These are phyloP conservation scores for Aquilaria sinensis DNA, from an alignment of 345 rosid genomes.

Conservation along the genomic window DNA sequence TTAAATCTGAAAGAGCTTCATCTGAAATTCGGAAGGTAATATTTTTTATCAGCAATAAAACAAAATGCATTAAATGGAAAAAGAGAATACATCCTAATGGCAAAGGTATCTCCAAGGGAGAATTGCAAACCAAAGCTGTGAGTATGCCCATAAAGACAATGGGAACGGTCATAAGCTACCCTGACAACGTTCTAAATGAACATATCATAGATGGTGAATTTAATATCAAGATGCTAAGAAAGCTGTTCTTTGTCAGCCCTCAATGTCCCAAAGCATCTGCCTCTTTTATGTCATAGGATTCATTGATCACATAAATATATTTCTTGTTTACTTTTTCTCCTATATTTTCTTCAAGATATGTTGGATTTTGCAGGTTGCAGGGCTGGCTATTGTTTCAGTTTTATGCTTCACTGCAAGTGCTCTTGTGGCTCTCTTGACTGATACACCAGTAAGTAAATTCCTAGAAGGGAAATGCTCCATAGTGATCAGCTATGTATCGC, in stretches of 20 bases:
- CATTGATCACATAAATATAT: too few relatives aligned
- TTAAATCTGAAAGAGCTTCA: constrained; percentile 55
- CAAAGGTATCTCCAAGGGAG: too few relatives aligned
- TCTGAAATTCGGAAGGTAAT: constrained; percentile 64
- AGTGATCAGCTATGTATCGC: background rate
- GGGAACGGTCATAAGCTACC: too few relatives aligned
- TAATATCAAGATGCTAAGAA: background rate
- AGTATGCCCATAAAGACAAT: too few relatives aligned
- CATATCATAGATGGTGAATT: background rate
- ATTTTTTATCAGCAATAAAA: background rate
- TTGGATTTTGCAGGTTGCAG: constrained; percentile 42
- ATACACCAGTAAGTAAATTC: constrained; percentile 41
- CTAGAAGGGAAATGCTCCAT: background rate
- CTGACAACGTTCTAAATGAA: too few relatives aligned
- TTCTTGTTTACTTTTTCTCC: too few relatives aligned
- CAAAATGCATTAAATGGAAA: background rate
- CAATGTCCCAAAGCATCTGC: constrained; percentile 2
- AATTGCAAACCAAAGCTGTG: too few relatives aligned
- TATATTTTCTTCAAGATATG: background rate
- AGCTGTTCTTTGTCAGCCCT: background rate
- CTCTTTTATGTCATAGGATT: background rate
- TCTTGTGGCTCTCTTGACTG: constrained; percentile 39
- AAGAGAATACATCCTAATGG: too few relatives aligned
- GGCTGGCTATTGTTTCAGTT: constrained; percentile 52
- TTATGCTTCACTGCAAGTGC: constrained; percentile 53